Base-by-base conservation (phyloP, 2,329 filamentous ascomycete species). In the Alternaria brassicae region DNA sequence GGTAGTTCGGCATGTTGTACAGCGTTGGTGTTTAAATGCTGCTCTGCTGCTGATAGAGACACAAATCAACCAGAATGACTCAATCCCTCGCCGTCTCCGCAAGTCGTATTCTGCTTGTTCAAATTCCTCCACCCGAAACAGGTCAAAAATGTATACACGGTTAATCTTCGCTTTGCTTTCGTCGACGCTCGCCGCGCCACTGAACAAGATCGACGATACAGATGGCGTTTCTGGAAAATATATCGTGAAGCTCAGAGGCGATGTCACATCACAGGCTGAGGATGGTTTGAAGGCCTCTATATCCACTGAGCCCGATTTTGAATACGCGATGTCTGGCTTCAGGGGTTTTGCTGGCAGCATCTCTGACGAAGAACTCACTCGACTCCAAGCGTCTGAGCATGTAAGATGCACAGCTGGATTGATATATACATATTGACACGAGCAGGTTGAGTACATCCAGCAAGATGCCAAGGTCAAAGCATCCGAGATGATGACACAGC, bases 241-340 rank as follows among this genome's bases (percentile, higher is more conserved):
- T 53, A 81, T 82, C 47, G 77, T 82, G 68, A 81, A 81, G 69
- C 53, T 82, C 53, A 80, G 79, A 65, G 65, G 71, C 28, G 72
- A 73, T 19, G 51, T 71, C 23, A 53, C 63, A 48, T 59, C 67
- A 2, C 56, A 63, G 2, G 58, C 63, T 41, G 48, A 76, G 2
- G 58, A 71, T 3, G 49, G 56, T 19, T 44, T 70, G 5, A 69
- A 62, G 27, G 60, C 65, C n/a, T 57, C 69, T 10, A 49, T 76
- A 4, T 60, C 62, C 1, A 52, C 56, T 17, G 19, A 56, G 4
- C 68, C 70, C 7, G 68, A 72, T 21, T 68, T 73, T 41, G 67
- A 73, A 10, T 81, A 78, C 64, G 56, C 70, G 3, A 69, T 79
- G 50, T 68, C 71, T 23, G 68, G 62, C 8, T 79, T 79, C 68